Evolutionary conservation across 2,329 filamentous ascomycete genomes (phyloP).

Genomic region (Scytalidium lignicola): DNA sequence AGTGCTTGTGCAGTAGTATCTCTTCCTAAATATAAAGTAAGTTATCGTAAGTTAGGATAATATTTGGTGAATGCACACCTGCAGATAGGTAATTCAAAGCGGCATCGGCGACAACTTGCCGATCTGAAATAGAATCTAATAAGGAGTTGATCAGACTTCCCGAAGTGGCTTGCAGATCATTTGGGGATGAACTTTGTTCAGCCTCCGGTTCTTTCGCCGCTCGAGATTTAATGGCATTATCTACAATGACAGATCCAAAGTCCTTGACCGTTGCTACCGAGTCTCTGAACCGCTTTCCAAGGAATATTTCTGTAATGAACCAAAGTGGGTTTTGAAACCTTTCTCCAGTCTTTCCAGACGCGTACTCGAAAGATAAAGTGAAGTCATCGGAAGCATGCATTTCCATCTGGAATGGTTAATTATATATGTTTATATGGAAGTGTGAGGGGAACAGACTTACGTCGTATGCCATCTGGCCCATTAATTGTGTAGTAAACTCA

Average conservation of each 20-base stretch:
- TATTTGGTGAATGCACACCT: constrained; percentile 24
- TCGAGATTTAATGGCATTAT: constrained; percentile 43
- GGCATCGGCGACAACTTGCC: constrained; percentile 55
- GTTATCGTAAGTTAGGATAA: neutral
- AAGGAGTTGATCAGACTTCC: constrained; percentile 57
- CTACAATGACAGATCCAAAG: constrained; percentile 54
- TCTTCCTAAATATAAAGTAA: constrained; percentile 34
- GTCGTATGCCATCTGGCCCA: constrained; percentile 65
- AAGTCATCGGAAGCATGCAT: constrained; percentile 59
- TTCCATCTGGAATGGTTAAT: constrained; percentile 44
- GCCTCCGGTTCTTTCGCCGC: constrained; percentile 17
- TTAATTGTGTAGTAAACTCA: constrained; percentile 59
- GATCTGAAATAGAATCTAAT: constrained; percentile 49
- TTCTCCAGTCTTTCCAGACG: constrained; percentile 53
- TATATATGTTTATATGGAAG: neutral
- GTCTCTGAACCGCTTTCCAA: constrained; percentile 41
- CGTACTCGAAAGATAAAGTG: constrained; percentile 55
- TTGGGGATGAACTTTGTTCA: constrained; percentile 7
- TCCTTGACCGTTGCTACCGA: constrained; percentile 46
- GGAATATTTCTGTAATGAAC: constrained; percentile 51
- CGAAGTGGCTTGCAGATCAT: constrained; percentile 32
- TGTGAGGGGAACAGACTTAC: constrained; percentile 21
- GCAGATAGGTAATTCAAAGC: constrained; percentile 63
- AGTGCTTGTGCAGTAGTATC: constrained; percentile 62
- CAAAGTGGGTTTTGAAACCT: constrained; percentile 64